Evolutionary conservation across 176 grass and related monocot species (phyloP), one percentile per base, ranked within the genome.

Genomic region (Dendrocalamus sinicus): DNA sequence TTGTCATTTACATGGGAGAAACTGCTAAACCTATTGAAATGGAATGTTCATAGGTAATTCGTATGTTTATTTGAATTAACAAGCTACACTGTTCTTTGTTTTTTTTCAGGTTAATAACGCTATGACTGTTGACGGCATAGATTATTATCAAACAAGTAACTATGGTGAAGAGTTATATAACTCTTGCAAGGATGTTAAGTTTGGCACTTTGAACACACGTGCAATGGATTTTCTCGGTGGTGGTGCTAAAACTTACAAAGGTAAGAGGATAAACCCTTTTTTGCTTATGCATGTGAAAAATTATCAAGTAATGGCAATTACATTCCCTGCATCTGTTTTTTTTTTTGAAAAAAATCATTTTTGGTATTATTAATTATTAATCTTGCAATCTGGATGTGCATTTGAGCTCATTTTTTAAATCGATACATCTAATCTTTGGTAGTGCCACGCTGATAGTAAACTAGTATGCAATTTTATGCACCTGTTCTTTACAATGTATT

Each of bases 111-210:
- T 90, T 78, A 94, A 94, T 85, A 95, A 67, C 79, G 92, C 81
- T 57, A 71, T 83, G 71, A 89, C 84, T 84, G 91, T 96, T 83
- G 86, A 90, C 90, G 88, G 86, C 70, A 88, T 99, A 75, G 93
- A 99, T 84, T 96, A 89, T 82, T 96, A 91, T 86, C 72, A 92
- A 81, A 99, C 91, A 55, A 90, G 75, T 80, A 67, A 59, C 57
- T 94, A 96, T 52, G 96, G 90, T 73, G 92, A 96, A 79, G 75
- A 91, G 63, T 83, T 99, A 67, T 99, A 90, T 61, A 92, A 91
- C 71, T 99, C 96, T 69, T 99, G 96, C 82, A 99, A 96, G 91
- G 93, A 99, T 85, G 96, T 99, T 78, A 99, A 99, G 54, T 99
- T 99, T 92, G 96, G 96, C 60, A 91, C 83, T 64, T 45, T 96